Evolutionary conservation across 1,284 basidiomycete genomes (phyloP).

Genomic region (Boletus austroedulis): DNA sequence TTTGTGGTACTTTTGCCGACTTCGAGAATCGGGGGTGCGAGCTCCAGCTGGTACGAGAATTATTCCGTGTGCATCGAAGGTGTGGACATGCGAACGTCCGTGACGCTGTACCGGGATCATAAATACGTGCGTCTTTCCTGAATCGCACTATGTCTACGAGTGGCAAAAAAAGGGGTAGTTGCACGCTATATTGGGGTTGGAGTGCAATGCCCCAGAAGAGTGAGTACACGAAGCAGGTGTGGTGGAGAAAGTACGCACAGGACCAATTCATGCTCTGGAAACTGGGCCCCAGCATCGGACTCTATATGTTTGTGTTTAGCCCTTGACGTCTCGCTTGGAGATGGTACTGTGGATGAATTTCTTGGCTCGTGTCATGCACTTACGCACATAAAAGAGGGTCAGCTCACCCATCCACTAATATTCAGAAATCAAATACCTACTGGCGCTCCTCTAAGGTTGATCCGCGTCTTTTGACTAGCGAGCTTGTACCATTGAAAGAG

Average conservation of each 20-base stretch:
- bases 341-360: slow-evolving; percentile 66
- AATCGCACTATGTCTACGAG: slow-evolving; percentile 98
- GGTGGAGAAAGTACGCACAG: slow-evolving; percentile 77
- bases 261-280: slow-evolving; percentile 87
- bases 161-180: slow-evolving; percentile 83
- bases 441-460: slow-evolving; percentile 7
- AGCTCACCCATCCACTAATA: neutral
- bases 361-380: slow-evolving; percentile 34
- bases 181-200: slow-evolving; percentile 97
- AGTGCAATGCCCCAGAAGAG: slow-evolving; percentile 90
- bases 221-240: slow-evolving; percentile 79
- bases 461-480: slow-evolving; percentile 18
- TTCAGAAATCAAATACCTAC: slow-evolving; percentile 20
- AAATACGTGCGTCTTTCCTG: slow-evolving; percentile 97
- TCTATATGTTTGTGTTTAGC: slow-evolving; percentile 67
- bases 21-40: slow-evolving; percentile 90
- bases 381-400: neutral
- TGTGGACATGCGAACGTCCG: slow-evolving; percentile 73
- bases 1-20: slow-evolving; percentile 93
- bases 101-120: slow-evolving; percentile 90
- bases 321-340: slow-evolving; percentile 62
- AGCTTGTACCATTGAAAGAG: slow-evolving; percentile 34
- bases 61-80: slow-evolving; percentile 84
- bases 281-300: slow-evolving; percentile 76
- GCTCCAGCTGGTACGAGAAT: slow-evolving; percentile 90